These are phyloP conservation scores for Triadica sebifera DNA, from an alignment of 345 rosid genomes.

Conservation along the genomic window DNA sequence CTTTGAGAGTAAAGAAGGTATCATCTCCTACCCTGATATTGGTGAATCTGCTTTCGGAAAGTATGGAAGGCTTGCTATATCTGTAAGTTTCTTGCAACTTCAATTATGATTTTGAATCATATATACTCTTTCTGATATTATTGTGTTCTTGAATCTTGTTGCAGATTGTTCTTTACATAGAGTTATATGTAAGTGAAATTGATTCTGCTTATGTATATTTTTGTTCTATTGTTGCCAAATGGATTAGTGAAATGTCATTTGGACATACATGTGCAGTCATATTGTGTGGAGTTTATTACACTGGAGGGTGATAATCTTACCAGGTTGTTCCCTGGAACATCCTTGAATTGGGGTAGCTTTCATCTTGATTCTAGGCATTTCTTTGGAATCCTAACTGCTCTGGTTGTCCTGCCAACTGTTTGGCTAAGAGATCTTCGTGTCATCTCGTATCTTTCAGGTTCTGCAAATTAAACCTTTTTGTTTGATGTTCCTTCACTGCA, in stretches of 20 bases:
- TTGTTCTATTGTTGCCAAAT: constrained; percentile 1
- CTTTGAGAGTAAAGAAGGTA: constrained; percentile 73
- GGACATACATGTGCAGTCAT: constrained; percentile 50
- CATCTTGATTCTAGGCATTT: constrained; percentile 66
- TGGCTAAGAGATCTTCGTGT: constrained; percentile 74
- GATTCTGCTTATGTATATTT: constrained; percentile 3
- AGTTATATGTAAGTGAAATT: constrained; percentile 66
- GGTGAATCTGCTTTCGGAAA: constrained; percentile 96
- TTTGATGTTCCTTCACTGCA: background rate
- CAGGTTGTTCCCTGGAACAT: constrained; percentile 74
- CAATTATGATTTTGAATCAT: background rate
- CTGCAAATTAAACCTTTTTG: background rate
- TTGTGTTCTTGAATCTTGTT: constrained; percentile 25
- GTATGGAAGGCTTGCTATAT: constrained; percentile 71
- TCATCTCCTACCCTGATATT: constrained; percentile 76
- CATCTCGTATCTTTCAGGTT: constrained; percentile 90
- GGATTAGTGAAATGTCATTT: constrained; percentile 16
- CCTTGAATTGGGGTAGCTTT: constrained; percentile 57
- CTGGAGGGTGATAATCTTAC: constrained; percentile 93
- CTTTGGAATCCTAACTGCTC: constrained; percentile 71
- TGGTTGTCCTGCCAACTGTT: constrained; percentile 80
- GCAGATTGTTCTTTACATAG: constrained; percentile 79
- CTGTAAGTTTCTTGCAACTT: constrained; percentile 48
- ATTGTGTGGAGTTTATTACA: constrained; percentile 84
- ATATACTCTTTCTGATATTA: constrained; percentile 21